phyloP scores from a whole-genome alignment of 1,139 yeast species.

The Candida mesenterica region DNA sequence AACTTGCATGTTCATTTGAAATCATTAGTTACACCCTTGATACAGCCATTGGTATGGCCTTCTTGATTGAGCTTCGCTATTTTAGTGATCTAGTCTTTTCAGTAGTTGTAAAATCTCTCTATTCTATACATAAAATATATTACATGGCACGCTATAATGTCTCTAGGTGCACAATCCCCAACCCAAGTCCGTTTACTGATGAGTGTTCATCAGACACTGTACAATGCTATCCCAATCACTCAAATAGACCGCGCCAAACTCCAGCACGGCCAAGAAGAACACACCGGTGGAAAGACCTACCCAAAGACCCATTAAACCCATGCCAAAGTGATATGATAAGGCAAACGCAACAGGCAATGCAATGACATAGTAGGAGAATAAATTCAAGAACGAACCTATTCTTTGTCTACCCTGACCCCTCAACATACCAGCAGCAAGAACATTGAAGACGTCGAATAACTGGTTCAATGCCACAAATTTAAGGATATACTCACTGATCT shows the following conservation, averaged over 20 bases:
- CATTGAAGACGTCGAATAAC: conserved; percentile 22
- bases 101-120: no score
- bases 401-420: conserved; percentile 47
- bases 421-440: conserved; percentile 30
- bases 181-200: conserved; percentile 3
- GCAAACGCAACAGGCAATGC: conserved; percentile 25
- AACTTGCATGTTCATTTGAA: no score
- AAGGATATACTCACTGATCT: conserved; percentile 25
- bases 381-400: conserved; percentile 39
- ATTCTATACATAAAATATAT: no score
- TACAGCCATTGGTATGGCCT: no score
- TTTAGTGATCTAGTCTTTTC: no score
- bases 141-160: no score
- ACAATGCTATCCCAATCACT: conserved; percentile 34
- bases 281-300: conserved; percentile 40
- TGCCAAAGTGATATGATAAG: conserved; percentile 18
- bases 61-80: no score
- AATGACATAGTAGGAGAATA: conserved; percentile 21
- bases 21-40: no score
- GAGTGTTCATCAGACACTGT: conserved; percentile 17
- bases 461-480: conserved; percentile 33
- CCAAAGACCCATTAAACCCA: conserved; percentile 41
- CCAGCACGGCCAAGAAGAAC: conserved; percentile 30
- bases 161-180: no score
- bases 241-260: conserved; percentile 25